Evolutionary conservation across 768 basidiomycete species (phyloP).

Genomic region (Tricholomella constricta): DNA sequence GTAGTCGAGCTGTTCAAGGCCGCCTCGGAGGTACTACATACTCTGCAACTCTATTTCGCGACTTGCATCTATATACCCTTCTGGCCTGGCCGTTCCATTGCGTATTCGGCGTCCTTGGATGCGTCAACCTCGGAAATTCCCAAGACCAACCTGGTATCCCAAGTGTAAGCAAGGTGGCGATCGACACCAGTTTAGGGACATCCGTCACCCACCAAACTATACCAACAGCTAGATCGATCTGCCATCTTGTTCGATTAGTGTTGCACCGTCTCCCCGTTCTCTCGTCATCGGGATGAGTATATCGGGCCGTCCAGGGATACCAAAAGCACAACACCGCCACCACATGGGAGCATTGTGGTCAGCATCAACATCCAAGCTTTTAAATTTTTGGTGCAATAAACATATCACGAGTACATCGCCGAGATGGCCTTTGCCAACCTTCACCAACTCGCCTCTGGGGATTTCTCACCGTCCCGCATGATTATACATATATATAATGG

Average conservation of each 20-base stretch:
- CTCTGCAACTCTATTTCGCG: constrained; percentile 65
- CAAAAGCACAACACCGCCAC: neutral
- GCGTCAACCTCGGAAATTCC: neutral
- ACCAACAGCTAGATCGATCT: neutral
- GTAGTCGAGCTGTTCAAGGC: constrained; percentile 57
- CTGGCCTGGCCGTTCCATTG: constrained; percentile 67
- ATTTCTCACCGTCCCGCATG: no score
- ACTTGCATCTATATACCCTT: constrained; percentile 57
- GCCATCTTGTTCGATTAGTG: no score
- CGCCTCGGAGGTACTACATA: constrained; percentile 63
- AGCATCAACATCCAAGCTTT: neutral
- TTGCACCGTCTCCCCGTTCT: neutral
- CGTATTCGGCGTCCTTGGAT: neutral
- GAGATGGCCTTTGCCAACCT: neutral
- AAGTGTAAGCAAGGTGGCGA: neutral
- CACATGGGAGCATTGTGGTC: neutral
- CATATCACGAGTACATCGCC: no score
- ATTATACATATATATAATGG: no score
- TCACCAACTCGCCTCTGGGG: no score
- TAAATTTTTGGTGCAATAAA: neutral
- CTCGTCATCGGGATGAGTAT: constrained; percentile 1
- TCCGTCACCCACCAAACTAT: neutral
- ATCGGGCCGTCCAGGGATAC: neutral
- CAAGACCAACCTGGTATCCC: no score
- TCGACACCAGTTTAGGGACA: neutral